A percentile compares a stretch with the other conserved stretches of the same genome.
Conservation (phyloP, 306 rosid species). For the Cucurbita maxima region DNA sequence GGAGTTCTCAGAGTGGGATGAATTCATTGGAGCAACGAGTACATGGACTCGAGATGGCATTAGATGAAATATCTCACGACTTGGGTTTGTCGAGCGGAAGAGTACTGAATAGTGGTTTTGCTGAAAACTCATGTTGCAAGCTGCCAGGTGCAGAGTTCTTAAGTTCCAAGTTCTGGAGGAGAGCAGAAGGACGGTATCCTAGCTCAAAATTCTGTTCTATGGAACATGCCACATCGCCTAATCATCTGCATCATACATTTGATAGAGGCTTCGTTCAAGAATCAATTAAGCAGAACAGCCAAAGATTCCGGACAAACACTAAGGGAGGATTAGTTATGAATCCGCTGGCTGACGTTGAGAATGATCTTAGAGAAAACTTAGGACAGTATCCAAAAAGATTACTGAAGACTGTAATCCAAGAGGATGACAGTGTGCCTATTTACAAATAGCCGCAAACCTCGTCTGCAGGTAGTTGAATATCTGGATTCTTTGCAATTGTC, state of each 20-base stretch:
- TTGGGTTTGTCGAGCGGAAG: conserved; percentile 64
- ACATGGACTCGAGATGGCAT: conserved; percentile 71
- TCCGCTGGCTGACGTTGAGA: conserved; percentile 23
- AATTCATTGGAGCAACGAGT: conserved; percentile 85
- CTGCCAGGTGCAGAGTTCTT: conserved; percentile 86
- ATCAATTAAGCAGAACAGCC: conserved; percentile 15
- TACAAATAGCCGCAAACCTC: conserved; percentile 25
- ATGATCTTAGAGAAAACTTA: conserved; percentile 16
- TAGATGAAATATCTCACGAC: conserved; percentile 80
- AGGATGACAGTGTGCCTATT: conserved; percentile 21
- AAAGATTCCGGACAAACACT: conserved; percentile 33
- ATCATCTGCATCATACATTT: conserved; percentile 15
- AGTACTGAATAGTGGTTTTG: conserved; percentile 28
- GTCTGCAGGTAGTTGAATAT: conserved; percentile 15
- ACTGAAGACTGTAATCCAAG: conserved; percentile 23
- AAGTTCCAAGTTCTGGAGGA: conserved; percentile 88
- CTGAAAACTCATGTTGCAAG: conserved; percentile 71
- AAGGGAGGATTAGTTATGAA: conserved; percentile 25
- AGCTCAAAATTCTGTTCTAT: conserved; percentile 37
- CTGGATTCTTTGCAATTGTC: background rate
- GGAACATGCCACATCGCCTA: conserved; percentile 27
- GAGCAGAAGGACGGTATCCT: conserved; percentile 53
- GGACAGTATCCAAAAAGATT: conserved; percentile 21
- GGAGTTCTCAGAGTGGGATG: conserved; percentile 83
- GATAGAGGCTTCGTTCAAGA: conserved; percentile 28